phyloP scores from a whole-genome alignment of 495 filamentous ascomycete species.

The Halenospora varia region DNA sequence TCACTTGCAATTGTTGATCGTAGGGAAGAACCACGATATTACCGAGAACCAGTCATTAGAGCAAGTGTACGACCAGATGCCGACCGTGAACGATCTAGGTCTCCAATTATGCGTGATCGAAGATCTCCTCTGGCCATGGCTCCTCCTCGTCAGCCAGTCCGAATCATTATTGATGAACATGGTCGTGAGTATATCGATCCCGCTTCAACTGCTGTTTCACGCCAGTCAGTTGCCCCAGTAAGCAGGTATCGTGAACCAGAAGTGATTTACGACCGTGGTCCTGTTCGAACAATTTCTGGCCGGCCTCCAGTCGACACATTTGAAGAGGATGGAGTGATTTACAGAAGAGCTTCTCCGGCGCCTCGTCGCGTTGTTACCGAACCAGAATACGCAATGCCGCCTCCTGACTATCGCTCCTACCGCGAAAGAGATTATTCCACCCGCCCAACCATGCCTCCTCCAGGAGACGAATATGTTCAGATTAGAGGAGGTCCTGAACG shows the following conservation, averaged over 20 bases:
- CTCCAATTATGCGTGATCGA: constrained; percentile 50
- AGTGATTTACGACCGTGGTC: constrained; percentile 42
- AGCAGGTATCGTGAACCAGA: constrained; percentile 37
- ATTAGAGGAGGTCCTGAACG: constrained; percentile 33
- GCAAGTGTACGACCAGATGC: constrained; percentile 39
- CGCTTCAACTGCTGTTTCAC: constrained; percentile 34
- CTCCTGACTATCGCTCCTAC: constrained; percentile 37
- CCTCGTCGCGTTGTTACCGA: constrained; percentile 49
- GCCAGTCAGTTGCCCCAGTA: constrained; percentile 37
- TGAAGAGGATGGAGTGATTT: constrained; percentile 43
- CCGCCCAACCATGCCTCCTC: constrained; percentile 33
- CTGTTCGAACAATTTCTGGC: constrained; percentile 43
- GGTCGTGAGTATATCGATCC: constrained; percentile 66
- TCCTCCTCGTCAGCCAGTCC: constrained; percentile 48
- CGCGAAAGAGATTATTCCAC: constrained; percentile 46
- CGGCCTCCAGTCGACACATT: constrained; percentile 44
- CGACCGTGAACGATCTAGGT: constrained; percentile 54
- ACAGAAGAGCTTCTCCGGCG: constrained; percentile 33
- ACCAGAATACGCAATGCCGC: constrained; percentile 38
- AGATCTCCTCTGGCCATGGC: constrained; percentile 47
- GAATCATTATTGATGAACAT: constrained; percentile 66
- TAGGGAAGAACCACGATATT: constrained; percentile 48
- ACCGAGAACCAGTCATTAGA: constrained; percentile 43
- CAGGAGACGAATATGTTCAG: constrained; percentile 35
- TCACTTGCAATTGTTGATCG: constrained; percentile 59